phyloP scores from a whole-genome alignment of 768 basidiomycete species.

The Butyriboletus loyo region DNA sequence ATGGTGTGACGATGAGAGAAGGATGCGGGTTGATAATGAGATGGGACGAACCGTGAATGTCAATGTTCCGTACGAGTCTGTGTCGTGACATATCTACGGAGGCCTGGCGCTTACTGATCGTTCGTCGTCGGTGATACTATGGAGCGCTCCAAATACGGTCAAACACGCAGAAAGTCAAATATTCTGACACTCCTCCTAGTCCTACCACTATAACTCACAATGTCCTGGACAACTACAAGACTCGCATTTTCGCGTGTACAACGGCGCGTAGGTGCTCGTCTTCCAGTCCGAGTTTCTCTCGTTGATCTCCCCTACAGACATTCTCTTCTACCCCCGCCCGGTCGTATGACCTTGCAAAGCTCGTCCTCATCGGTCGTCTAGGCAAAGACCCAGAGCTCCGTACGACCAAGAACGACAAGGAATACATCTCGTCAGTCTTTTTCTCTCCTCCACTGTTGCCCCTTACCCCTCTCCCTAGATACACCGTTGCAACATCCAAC shows the following conservation, averaged over 20 bases:
- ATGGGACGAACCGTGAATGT: conserved; percentile 57
- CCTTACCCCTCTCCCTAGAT: conserved; percentile 41
- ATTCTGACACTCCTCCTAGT: background rate
- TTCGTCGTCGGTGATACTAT: background rate
- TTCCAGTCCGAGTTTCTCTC: background rate
- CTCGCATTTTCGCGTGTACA: conserved; percentile 38
- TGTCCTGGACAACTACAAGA: conserved; percentile 52
- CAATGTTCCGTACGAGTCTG: conserved; percentile 81
- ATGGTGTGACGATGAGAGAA: background rate
- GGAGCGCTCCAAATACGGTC: conserved; percentile 15
- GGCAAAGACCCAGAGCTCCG: conserved; percentile 69
- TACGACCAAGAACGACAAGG: conserved; percentile 67
- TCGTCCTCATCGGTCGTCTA: conserved; percentile 74
- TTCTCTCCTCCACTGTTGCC: background rate
- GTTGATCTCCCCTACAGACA: conserved; percentile 36
- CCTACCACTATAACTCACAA: conserved; percentile 19
- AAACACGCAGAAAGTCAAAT: conserved; percentile 11
- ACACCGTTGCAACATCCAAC: conserved; percentile 73
- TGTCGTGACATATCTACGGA: conserved; percentile 72
- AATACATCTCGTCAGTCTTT: conserved; percentile 66
- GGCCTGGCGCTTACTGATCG: background rate
- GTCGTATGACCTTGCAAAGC: conserved; percentile 64
- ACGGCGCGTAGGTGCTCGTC: conserved; percentile 45
- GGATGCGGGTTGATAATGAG: background rate
- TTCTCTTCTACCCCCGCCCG: conserved; percentile 62